Base-by-base conservation (phyloP, 1,284 basidiomycete genomes). In the Rhodotorula sp. region DNA sequence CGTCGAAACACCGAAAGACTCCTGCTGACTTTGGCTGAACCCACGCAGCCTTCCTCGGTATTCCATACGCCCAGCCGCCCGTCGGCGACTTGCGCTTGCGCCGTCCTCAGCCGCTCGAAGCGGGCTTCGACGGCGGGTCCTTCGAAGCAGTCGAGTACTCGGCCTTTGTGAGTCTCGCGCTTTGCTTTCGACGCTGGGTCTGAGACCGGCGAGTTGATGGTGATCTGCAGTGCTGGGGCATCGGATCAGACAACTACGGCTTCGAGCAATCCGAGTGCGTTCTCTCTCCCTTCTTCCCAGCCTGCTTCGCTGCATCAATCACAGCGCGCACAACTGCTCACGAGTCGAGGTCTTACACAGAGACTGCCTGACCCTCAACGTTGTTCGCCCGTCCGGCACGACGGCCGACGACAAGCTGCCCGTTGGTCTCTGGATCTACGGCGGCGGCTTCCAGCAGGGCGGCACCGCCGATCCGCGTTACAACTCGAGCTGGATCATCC, bases 301-400 rank as follows among this genome's bases (percentile, higher is more conserved):
- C 34, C 34, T 34, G 34, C 34, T 34, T 34, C 34, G 34, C 34
- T 34, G 34, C 34, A 34, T 34, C 34, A 34, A 5, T 34, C 34
- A 5, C n/a, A 34, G 2, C 34, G 3, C 5, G 34, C 5, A 34
- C 34, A 34, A 34, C 5, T 34, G 34, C 34, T 34, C 34, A 34
- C 34, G 34, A 34, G 34, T 34, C 34, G 2, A 5, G 2, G 34
- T 34, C 5, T 5, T 49, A n/a, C 61, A 3, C 41, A 62, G 61
- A 44, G 74, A 79, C 85, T 87, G 88, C 77, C 80, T 89, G 52
- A 85, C 83, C 2, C 77, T 89, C 74, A 89, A 89, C 76, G 84
- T 89, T 46, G 85, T 87, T 7, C 78, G 73, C 7, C 74, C 81
- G 12, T 77, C 82, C 1, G 80, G 78, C n/a, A 80, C 83, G 1